These are phyloP conservation scores for Xylariaceae sp. DNA, from an alignment of 2,329 filamentous ascomycete genomes.

Conservation along the genomic window DNA sequence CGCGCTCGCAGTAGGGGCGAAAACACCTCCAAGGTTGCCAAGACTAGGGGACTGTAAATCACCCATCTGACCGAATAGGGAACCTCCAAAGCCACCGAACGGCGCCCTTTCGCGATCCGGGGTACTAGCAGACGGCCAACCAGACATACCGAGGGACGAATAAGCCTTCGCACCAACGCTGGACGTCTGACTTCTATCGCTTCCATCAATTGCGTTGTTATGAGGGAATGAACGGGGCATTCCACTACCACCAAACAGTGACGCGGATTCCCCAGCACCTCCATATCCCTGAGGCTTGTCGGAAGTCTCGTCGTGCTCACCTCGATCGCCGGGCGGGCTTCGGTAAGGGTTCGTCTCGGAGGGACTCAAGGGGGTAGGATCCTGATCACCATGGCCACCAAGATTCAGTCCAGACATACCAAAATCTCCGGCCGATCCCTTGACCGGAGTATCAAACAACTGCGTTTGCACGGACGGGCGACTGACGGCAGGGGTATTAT, in stretches of 20 bases:
- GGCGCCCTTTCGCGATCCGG: slow-evolving; percentile 58
- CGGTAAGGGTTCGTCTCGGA: slow-evolving; percentile 95
- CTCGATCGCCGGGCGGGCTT: slow-evolving; percentile 74
- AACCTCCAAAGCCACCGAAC: slow-evolving; percentile 66
- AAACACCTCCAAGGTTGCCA: slow-evolving; percentile 62
- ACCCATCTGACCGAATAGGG: slow-evolving; percentile 69
- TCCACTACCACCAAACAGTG: slow-evolving; percentile 38
- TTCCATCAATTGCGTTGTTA: slow-evolving; percentile 58
- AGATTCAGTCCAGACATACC: slow-evolving; percentile 57
- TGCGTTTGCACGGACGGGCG: slow-evolving; percentile 35
- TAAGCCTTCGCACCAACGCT: slow-evolving; percentile 78
- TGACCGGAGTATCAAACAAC: slow-evolving; percentile 50
- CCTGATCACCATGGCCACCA: slow-evolving; percentile 51
- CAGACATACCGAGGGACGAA: slow-evolving; percentile 55
- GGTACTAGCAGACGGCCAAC: slow-evolving; percentile 61
- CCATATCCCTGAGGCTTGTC: slow-evolving; percentile 48
- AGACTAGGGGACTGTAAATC: slow-evolving; percentile 74
- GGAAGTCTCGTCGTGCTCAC: slow-evolving; percentile 54
- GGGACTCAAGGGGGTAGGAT: slow-evolving; percentile 76
- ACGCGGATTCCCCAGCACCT: slow-evolving; percentile 46
- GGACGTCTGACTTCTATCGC: slow-evolving; percentile 89
- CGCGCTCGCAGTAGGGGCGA: slow-evolving; percentile 56
- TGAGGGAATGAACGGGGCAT: slow-evolving; percentile 41
- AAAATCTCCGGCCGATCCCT: slow-evolving; percentile 53
- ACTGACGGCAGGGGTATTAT: slow-evolving; percentile 48